Base-by-base conservation (phyloP, 2,329 filamentous ascomycete species). In the Stemphylium vesicarium region DNA sequence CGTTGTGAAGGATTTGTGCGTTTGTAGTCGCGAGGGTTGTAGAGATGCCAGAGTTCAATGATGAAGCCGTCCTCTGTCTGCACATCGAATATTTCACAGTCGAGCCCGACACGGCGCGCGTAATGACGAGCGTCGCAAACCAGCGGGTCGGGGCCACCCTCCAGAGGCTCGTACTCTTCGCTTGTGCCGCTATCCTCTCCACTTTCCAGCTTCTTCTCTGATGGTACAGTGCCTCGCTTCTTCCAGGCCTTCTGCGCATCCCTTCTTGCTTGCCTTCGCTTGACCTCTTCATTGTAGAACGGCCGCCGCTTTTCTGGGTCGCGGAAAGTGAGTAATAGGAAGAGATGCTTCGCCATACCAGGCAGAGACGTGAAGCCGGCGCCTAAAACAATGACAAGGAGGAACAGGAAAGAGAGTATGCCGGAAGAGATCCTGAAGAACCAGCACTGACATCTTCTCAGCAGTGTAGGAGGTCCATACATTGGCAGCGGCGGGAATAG, bases 11-110 rank as follows among this genome's bases (percentile, higher is more conserved):
- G 72, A 0, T 79, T 68, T 4, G 83, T 74, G 1, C 82, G 81
- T 0, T 78, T 80, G 69, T 92, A 88, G 56, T 94, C 89, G 43
- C 82, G 84, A 0, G 94, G 94, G 60, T 96, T 89, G 72, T 91
- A 96, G 22, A 97, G 82, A 73, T 97, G 94, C 88, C 91, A 96
- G 1, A 97, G 81, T 18, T 90, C 86, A 58, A 97, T 89, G 40
- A 97, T 85, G 71, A 96, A 97, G 0, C 93, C 93, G 68, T 98
- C 94, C 72, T 97, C 93, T 0, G 94, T 97, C 74, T 96, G 89
- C 0, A 97, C 92, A 44, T 90, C 82, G 66, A 92, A 91, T 9
- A 84, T 84, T 69, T 97, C 93, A 20, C 92, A 85, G 57, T 97
- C 92, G 1, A 98, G 82, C 0, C 94, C 94, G 12, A 96, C 92